A percentile compares a stretch with the other conserved stretches of the same genome.
phyloP scores from a whole-genome alignment of 2,329 filamentous ascomycete genomes.

The Diaporthe citriasiana region DNA sequence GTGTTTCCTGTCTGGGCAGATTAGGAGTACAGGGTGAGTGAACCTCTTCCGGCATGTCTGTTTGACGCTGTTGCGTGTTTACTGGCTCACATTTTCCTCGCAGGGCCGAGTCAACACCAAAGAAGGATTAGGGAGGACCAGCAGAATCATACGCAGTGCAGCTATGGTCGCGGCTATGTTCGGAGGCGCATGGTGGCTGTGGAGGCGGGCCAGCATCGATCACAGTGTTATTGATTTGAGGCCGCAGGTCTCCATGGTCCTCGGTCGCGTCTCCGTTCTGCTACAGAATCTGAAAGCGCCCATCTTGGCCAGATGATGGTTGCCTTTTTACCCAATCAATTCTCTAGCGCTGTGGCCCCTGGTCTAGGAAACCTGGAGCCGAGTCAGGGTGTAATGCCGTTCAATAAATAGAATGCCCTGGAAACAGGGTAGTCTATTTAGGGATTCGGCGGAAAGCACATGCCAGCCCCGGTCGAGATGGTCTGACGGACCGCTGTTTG shows the following conservation, averaged over 20 bases:
- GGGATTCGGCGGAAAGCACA: not conserved
- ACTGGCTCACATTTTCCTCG: not conserved
- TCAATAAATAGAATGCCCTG: too few relatives aligned
- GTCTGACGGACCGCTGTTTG: not conserved
- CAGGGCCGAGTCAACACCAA: slow-evolving; percentile 2
- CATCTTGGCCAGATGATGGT: not conserved
- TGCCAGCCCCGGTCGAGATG: not conserved
- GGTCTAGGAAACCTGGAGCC: too few relatives aligned
- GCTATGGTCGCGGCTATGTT: not conserved
- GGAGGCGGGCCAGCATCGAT: not conserved
- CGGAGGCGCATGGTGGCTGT: not conserved
- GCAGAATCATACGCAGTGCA: not conserved
- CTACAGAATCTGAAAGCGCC: not conserved
- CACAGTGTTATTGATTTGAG: not conserved
- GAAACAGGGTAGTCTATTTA: too few relatives aligned
- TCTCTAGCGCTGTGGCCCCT: too few relatives aligned
- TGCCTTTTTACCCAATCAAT: too few relatives aligned
- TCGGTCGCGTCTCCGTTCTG: not conserved
- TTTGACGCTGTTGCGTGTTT: not conserved
- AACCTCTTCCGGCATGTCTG: not conserved
- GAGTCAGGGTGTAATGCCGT: too few relatives aligned
- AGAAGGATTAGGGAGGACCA: not conserved
- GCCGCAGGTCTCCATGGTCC: not conserved
- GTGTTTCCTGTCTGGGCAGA: slow-evolving; percentile 54
- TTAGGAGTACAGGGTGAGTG: slow-evolving; percentile 52